phyloP scores from a whole-genome alignment of 768 basidiomycete species.

The Macrolepiota dolichaula region DNA sequence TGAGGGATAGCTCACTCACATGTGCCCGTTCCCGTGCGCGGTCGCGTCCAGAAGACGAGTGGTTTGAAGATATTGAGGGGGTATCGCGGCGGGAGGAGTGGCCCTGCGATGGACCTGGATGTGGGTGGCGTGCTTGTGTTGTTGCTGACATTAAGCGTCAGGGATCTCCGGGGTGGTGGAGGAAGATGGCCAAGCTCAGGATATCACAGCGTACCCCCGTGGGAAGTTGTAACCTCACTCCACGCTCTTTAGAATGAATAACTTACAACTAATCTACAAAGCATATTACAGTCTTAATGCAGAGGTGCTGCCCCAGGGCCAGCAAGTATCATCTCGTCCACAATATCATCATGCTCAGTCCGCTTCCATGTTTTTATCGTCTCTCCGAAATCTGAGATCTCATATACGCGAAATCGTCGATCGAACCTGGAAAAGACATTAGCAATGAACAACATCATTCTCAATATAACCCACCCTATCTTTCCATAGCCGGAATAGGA shows the following conservation, averaged over 20 bases:
- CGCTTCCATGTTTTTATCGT: constrained; percentile 87
- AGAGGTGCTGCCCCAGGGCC: constrained; percentile 13
- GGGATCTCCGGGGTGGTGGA: constrained; percentile 8
- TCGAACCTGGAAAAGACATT: constrained; percentile 59
- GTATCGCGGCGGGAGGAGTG: constrained; percentile 52
- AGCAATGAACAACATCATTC: constrained; percentile 2
- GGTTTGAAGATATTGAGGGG: constrained; percentile 46
- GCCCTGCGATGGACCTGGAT: constrained; percentile 23
- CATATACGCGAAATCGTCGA: constrained; percentile 85
- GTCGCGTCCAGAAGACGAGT: constrained; percentile 33
- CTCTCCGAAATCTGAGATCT: constrained; percentile 88
- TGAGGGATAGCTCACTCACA: constrained; percentile 26
- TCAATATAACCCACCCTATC: constrained; percentile 50
- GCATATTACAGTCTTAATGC: constrained; percentile 1
- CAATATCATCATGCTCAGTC: constrained; percentile 63
- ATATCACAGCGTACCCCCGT: not conserved
- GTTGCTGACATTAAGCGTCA: constrained; percentile 7
- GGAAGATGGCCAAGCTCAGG: not conserved
- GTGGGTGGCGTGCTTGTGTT: constrained; percentile 26
- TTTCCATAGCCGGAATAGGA: constrained; percentile 84
- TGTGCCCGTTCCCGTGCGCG: constrained; percentile 33
- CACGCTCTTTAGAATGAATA: not conserved
- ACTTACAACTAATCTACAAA: not conserved
- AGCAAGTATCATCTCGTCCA: constrained; percentile 62
- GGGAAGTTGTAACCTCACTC: not conserved